These are phyloP conservation scores for Tanacetum coccineum DNA, from an alignment of 129 eudicot genomes.

Conservation along the genomic window DNA sequence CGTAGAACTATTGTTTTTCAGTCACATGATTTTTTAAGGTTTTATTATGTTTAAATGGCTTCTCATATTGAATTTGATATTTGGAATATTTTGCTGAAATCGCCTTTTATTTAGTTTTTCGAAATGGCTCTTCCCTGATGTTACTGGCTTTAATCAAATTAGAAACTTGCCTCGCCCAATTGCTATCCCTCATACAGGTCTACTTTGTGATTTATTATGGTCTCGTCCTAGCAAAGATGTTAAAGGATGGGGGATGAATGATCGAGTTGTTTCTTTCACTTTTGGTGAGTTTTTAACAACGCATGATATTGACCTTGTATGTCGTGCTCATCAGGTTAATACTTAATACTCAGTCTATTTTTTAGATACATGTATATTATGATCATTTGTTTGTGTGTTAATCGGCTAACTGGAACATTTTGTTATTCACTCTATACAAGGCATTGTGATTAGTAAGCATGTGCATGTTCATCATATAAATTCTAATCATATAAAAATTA, in stretches of 20 bases:
- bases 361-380: background rate
- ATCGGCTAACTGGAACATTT: background rate
- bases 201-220: slow-evolving; percentile 91
- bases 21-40: no score
- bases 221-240: slow-evolving; percentile 85
- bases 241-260: slow-evolving; percentile 95
- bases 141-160: slow-evolving; percentile 63
- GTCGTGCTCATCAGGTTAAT: slow-evolving; percentile 94
- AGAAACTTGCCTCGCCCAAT: slow-evolving; percentile 75
- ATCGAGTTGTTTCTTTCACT: slow-evolving; percentile 82
- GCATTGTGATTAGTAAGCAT: no score
- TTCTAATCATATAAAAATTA: no score
- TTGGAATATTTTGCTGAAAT: no score
- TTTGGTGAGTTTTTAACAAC: slow-evolving; percentile 73
- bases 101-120: no score
- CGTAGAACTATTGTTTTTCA: no score
- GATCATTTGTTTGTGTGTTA: background rate
- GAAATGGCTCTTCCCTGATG: slow-evolving; percentile 35
- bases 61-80: no score
- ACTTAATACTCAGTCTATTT: no score
- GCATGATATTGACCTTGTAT: slow-evolving; percentile 86
- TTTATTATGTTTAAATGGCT: no score
- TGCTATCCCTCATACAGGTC: slow-evolving; percentile 79
- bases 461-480: no score
- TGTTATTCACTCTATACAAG: no score